Base-by-base conservation (phyloP, 2,329 filamentous ascomycete species). In the Penicillium sp. region DNA sequence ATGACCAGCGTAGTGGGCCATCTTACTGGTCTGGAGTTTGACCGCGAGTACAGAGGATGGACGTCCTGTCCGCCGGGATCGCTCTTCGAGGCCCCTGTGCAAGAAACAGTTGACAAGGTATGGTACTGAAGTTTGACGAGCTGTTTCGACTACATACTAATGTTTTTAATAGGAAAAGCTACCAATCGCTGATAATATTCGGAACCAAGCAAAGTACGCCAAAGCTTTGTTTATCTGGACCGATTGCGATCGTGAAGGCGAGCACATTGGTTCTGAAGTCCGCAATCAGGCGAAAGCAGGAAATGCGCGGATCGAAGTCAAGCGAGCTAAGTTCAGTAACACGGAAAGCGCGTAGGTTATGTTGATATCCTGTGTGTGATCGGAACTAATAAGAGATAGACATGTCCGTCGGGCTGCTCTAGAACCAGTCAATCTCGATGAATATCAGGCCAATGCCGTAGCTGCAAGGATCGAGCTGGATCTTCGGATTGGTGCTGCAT, bases 1-100 rank as follows among this genome's bases (percentile, higher is more conserved):
- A 97, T 99, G 88, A 99, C 93, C 48, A 90, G 87, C 54, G 93
- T 99, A 19, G 77, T 87, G 10, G 93, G 93, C 11, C 93, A 99
- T 71, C 78, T 99, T 56, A 90, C 88, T 28, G 78, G 77, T n/a
- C 74, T 86, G 37, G 88, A 95, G 44, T 96, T 99, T 62, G 80
- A 81, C 14, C 67, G 76, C 8, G 80, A 84, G 48, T 91, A 86
- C 72, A 86, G 83, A 62, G 83, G 83, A 55, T 99, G 93, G 93
- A 77, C 77, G 16, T 84, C 86, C 41, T 95, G 90, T 57, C 83
- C 87, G 2, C 92, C 93, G 0, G 80, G 83, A 34, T 76, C 79
- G 4, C 77, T 99, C 0, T 99, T 99, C 65, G 83, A 87, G 46
- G 91, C 90, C 2, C 86, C 83, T 1, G 85, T 96, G 8, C 68